Conservation (phyloP, 2,329 filamentous ascomycete species). For the Sphaerulina vaccinii region DNA sequence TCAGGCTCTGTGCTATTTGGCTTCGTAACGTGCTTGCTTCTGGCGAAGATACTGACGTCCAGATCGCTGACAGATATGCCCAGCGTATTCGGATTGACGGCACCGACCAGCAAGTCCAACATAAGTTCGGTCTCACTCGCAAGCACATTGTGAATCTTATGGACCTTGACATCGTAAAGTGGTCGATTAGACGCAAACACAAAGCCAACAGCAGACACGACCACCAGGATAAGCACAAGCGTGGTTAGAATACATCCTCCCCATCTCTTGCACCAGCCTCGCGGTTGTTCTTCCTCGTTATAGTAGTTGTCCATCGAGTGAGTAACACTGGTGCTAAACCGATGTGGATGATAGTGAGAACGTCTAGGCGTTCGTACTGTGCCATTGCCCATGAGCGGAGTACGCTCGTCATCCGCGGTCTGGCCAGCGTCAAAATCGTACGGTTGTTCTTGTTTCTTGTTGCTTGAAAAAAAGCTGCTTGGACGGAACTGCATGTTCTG, state of each 20-base stretch:
- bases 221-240: slow-evolving; percentile 74
- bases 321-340: slow-evolving; percentile 59
- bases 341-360: slow-evolving; percentile 41
- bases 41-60: slow-evolving; percentile 91
- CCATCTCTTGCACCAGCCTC: slow-evolving; percentile 17
- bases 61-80: slow-evolving; percentile 81
- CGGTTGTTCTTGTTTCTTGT: slow-evolving; percentile 58
- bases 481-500: slow-evolving; percentile 47
- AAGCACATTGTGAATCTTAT: slow-evolving; percentile 82
- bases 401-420: slow-evolving; percentile 82
- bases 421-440: slow-evolving; percentile 76
- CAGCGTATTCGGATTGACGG: slow-evolving; percentile 90
- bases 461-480: slow-evolving; percentile 36
- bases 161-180: slow-evolving; percentile 72
- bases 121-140: slow-evolving; percentile 94
- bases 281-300: slow-evolving; percentile 38
- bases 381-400: slow-evolving; percentile 64
- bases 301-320: slow-evolving; percentile 34
- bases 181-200: slow-evolving; percentile 90
- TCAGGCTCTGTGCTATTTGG: slow-evolving; percentile 11
- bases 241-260: slow-evolving; percentile 86
- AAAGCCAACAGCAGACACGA: slow-evolving; percentile 83
- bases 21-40: slow-evolving; percentile 76
- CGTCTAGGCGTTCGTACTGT: slow-evolving; percentile 23
- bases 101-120: slow-evolving; percentile 83